Evolutionary conservation across 2,329 filamentous ascomycete species (phyloP).

Genomic region (Clathrospora elynae): DNA sequence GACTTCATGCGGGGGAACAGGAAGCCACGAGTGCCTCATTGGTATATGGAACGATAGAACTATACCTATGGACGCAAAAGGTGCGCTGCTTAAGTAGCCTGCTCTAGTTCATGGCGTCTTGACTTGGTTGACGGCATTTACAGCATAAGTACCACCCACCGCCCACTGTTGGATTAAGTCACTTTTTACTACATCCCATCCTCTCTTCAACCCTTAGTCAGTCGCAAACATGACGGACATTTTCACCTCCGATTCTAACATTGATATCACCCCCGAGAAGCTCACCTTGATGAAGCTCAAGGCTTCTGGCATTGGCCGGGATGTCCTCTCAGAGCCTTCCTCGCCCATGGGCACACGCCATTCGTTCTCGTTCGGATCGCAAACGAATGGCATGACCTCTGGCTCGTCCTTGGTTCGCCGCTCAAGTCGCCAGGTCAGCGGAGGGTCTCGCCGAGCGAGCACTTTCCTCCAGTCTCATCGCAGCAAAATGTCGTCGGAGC

Average conservation of each 20-base stretch:
- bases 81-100: background rate
- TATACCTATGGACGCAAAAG: background rate
- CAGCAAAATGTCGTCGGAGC: conserved; percentile 32
- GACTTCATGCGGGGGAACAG: background rate
- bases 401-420: conserved; percentile 19
- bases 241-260: conserved; percentile 7
- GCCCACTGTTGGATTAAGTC: background rate
- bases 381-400: conserved; percentile 5
- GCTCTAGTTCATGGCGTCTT: background rate
- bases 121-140: background rate
- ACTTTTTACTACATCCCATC: background rate
- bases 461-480: conserved; percentile 33
- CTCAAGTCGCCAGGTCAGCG: conserved; percentile 24
- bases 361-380: conserved; percentile 18
- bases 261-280: conserved; percentile 28
- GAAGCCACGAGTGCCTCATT: conserved; percentile 5
- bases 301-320: conserved; percentile 25
- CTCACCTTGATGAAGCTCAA: conserved; percentile 32
- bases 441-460: conserved; percentile 26
- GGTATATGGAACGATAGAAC: conserved; percentile 2
- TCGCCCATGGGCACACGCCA: conserved; percentile 19
- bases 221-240: conserved; percentile 9
- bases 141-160: conserved; percentile 13
- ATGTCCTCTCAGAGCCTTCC: conserved; percentile 31
- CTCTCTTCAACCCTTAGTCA: background rate